phyloP scores from a whole-genome alignment of 495 filamentous ascomycete species.

The Daldinia loculata region DNA sequence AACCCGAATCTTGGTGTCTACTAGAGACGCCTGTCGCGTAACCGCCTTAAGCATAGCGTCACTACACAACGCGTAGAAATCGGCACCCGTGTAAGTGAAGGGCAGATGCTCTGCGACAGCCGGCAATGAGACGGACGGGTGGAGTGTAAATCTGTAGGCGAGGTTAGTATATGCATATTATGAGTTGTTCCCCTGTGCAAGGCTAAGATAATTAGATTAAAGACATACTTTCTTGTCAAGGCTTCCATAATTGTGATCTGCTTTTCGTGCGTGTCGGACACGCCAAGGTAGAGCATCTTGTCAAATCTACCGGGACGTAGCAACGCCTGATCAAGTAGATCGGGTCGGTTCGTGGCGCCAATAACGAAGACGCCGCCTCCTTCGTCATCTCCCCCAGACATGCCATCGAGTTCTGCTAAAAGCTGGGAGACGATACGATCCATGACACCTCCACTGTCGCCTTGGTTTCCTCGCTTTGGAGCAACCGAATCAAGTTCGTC shows the following conservation, averaged over 20 bases:
- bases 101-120: constrained; percentile 80
- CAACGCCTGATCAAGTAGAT: constrained; percentile 90
- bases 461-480: constrained; percentile 96
- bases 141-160: constrained; percentile 74
- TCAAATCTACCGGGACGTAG: constrained; percentile 94
- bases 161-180: constrained; percentile 20
- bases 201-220: constrained; percentile 1
- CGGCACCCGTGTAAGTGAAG: constrained; percentile 96
- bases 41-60: constrained; percentile 99
- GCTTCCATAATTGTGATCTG: constrained; percentile 94
- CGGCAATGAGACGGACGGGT: constrained; percentile 75
- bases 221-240: constrained; percentile 83
- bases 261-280: constrained; percentile 96
- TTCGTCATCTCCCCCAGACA: constrained; percentile 88
- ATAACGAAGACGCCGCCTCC: constrained; percentile 95
- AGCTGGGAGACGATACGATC: constrained; percentile 97
- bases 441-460: constrained; percentile 98
- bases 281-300: constrained; percentile 98
- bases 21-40: constrained; percentile 83
- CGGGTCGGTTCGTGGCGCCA: constrained; percentile 93
- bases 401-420: constrained; percentile 93
- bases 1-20: constrained; percentile 82
- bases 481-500: constrained; percentile 98
- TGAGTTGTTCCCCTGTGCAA: neutral
- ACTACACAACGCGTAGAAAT: constrained; percentile 95